Percentiles rank a stretch among this genome's conserved stretches.
Conservation (phyloP, 768 basidiomycete genomes). For the Mycena haematopus region DNA sequence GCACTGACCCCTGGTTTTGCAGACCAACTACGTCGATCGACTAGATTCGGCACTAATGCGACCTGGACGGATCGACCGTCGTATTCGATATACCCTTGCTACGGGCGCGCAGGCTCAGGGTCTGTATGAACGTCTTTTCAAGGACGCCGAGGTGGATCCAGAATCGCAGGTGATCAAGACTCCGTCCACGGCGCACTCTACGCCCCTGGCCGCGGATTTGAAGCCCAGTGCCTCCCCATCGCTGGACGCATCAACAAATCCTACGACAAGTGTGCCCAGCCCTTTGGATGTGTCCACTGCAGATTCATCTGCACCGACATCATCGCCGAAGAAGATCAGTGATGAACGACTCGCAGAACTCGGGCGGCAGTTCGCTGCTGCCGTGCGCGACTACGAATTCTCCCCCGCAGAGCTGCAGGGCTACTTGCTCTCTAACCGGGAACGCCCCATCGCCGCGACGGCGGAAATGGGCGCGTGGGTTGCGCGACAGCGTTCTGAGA, state of each 20-base stretch:
- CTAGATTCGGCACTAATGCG: slow-evolving; percentile 63
- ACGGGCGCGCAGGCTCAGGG: slow-evolving; percentile 53
- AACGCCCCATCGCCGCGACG: slow-evolving; percentile 44
- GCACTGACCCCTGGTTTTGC: neutral
- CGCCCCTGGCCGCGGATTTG: neutral
- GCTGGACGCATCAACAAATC: neutral
- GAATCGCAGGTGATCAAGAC: neutral
- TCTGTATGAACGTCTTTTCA: slow-evolving; percentile 58
- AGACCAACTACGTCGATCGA: slow-evolving; percentile 64
- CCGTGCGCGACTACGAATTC: slow-evolving; percentile 55
- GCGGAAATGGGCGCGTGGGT: slow-evolving; percentile 48
- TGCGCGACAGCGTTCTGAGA: slow-evolving; percentile 36
- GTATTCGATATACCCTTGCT: slow-evolving; percentile 58
- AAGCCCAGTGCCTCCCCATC: neutral
- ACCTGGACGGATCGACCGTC: slow-evolving; percentile 63
- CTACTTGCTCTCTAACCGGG: slow-evolving; percentile 56
- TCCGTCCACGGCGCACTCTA: neutral
- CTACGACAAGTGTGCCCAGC: neutral
- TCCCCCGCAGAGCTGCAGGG: slow-evolving; percentile 69
- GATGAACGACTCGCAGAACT: slow-evolving; percentile 36
- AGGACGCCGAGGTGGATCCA: slow-evolving; percentile 19
- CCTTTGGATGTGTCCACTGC: neutral
- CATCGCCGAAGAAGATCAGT: neutral
- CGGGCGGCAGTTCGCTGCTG: slow-evolving; percentile 47
- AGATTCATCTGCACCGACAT: neutral